phyloP scores from a whole-genome alignment of 495 filamentous ascomycete species.

The Tuber microsphaerosporum region DNA sequence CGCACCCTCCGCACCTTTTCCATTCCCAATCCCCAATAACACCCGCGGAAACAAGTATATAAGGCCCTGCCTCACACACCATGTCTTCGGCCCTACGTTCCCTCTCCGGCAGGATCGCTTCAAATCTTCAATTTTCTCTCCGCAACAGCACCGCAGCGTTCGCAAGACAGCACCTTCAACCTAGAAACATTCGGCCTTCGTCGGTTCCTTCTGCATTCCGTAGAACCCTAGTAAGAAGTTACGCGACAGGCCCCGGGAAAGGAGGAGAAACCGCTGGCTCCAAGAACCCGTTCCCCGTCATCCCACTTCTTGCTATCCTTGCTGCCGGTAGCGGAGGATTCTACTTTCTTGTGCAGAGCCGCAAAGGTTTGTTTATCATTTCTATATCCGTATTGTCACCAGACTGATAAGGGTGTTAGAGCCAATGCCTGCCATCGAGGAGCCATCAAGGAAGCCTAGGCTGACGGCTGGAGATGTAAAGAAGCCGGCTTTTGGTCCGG shows the following conservation, averaged over 20 bases:
- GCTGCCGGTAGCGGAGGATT: conserved; percentile 47
- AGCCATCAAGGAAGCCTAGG: conserved; percentile 43
- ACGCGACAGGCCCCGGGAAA: conserved; percentile 24
- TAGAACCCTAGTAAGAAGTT: background rate
- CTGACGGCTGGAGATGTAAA: conserved; percentile 50
- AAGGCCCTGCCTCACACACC: background rate
- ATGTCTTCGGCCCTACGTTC: background rate
- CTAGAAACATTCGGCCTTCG: background rate
- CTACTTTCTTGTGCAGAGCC: conserved; percentile 43
- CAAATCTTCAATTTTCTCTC: background rate
- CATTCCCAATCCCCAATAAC: background rate
- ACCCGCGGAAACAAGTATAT: background rate
- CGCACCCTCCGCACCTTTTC: background rate
- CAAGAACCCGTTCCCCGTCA: conserved; percentile 36
- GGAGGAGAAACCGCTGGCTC: conserved; percentile 35
- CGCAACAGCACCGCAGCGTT: background rate
- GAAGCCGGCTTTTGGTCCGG: conserved; percentile 69
- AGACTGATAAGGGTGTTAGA: conserved; percentile 20
- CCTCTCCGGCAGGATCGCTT: background rate
- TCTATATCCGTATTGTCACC: conserved; percentile 10
- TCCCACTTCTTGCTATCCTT: conserved; percentile 46
- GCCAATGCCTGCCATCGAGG: conserved; percentile 47
- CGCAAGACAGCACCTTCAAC: background rate
- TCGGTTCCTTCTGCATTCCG: background rate
- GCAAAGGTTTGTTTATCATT: conserved; percentile 31